Evolutionary conservation across 495 filamentous ascomycete species (phyloP).

Genomic region (Penicillium paxilli): DNA sequence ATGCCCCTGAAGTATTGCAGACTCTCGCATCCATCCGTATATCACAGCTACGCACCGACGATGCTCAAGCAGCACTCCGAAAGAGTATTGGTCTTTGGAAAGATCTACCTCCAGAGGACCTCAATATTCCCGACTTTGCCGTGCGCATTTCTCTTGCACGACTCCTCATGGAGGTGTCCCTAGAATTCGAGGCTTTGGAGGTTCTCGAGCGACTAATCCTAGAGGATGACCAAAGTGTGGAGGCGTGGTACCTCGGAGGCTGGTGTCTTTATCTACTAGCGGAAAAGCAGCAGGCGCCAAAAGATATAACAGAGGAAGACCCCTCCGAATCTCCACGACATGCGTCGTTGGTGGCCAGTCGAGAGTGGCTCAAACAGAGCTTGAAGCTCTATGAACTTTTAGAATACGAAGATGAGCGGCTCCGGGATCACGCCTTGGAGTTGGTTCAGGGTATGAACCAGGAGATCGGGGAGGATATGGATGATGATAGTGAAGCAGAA

Average conservation of each 20-base stretch:
- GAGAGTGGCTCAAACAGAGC: slow-evolving; percentile 54
- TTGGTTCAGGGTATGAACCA: slow-evolving; percentile 58
- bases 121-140: slow-evolving; percentile 75
- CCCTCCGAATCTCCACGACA: slow-evolving; percentile 33
- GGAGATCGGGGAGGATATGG: slow-evolving; percentile 55
- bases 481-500: slow-evolving; percentile 48
- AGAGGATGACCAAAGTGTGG: slow-evolving; percentile 91
- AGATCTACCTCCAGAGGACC: slow-evolving; percentile 63
- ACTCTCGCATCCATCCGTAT: slow-evolving; percentile 92
- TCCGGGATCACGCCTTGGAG: slow-evolving; percentile 54
- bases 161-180: slow-evolving; percentile 83
- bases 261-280: slow-evolving; percentile 83
- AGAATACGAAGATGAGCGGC: slow-evolving; percentile 55
- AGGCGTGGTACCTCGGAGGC: slow-evolving; percentile 95
- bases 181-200: slow-evolving; percentile 81
- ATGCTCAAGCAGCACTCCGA: slow-evolving; percentile 75
- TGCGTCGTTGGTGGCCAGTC: slow-evolving; percentile 45
- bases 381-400: slow-evolving; percentile 46
- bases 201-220: slow-evolving; percentile 79
- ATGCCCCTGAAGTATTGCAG: slow-evolving; percentile 80
- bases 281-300: slow-evolving; percentile 59
- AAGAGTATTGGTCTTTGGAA: slow-evolving; percentile 79
- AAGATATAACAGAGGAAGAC: slow-evolving; percentile 27
- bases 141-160: slow-evolving; percentile 79
- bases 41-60: slow-evolving; percentile 73